Percentiles rank a stretch among this genome's conserved stretches.
phyloP scores from a whole-genome alignment of 2,329 filamentous ascomycete genomes.

The Ceratocystis diversiconidia region DNA sequence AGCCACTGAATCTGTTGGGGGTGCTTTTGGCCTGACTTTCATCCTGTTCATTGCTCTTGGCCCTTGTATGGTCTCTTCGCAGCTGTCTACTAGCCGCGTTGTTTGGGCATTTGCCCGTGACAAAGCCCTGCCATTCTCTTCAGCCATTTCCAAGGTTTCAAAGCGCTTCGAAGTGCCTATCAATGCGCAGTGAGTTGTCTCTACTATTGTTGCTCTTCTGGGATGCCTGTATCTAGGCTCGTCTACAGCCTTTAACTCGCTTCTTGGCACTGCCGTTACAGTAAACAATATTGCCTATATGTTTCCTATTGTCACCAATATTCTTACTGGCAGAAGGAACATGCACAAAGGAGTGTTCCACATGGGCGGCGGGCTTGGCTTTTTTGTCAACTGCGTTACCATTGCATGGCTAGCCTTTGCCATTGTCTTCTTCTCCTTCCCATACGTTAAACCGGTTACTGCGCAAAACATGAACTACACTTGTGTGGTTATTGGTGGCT shows the following conservation, averaged over 20 bases:
- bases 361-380: slow-evolving; percentile 25
- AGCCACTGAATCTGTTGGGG: slow-evolving; percentile 28
- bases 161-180: slow-evolving; percentile 26
- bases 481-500: slow-evolving; percentile 31
- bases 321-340: slow-evolving; percentile 28
- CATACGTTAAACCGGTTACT: slow-evolving; percentile 28
- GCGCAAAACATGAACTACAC: slow-evolving; percentile 31
- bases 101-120: slow-evolving; percentile 34
- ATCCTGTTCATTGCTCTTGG: slow-evolving; percentile 32
- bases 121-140: slow-evolving; percentile 28
- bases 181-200: slow-evolving; percentile 27
- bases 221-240: slow-evolving; percentile 32
- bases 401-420: slow-evolving; percentile 29
- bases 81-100: slow-evolving; percentile 25
- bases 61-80: slow-evolving; percentile 28
- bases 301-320: slow-evolving; percentile 33
- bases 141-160: slow-evolving; percentile 28
- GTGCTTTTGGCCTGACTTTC: slow-evolving; percentile 30
- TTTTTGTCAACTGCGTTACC: slow-evolving; percentile 27
- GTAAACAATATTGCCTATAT: slow-evolving; percentile 34
- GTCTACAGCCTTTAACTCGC: slow-evolving; percentile 32
- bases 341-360: slow-evolving; percentile 30
- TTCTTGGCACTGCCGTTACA: slow-evolving; percentile 28
- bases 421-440: slow-evolving; percentile 33
- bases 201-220: slow-evolving; percentile 26